phyloP scores from a whole-genome alignment of 78 protist species.

The Planoprotostelium fungivorum region DNA sequence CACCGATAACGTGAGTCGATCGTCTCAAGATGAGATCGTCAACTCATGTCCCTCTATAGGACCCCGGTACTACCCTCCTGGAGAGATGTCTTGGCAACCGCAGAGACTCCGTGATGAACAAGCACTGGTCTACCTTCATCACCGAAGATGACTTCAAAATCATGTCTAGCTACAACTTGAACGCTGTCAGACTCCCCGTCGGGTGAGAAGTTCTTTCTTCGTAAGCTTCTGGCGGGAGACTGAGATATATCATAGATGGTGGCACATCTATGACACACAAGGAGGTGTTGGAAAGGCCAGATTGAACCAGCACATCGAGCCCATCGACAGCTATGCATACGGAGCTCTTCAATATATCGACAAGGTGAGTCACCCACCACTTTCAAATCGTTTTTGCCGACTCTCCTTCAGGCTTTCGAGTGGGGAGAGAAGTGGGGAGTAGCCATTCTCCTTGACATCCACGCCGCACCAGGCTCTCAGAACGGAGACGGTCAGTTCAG shows the following conservation, averaged over 20 bases:
- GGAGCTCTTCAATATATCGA: not conserved
- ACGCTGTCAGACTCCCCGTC: not conserved
- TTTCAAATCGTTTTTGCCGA: too few relatives aligned
- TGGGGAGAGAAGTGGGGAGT: not conserved
- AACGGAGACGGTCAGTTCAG: not conserved
- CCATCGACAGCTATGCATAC: not conserved
- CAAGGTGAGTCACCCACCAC: too few relatives aligned
- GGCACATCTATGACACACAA: not conserved
- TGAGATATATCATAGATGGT: too few relatives aligned
- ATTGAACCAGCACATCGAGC: not conserved
- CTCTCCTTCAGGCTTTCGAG: not conserved
- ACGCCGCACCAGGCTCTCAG: not conserved
- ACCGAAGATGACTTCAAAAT: not conserved
- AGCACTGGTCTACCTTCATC: not conserved
- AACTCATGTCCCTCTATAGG: too few relatives aligned
- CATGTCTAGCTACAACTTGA: not conserved
- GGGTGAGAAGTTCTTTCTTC: too few relatives aligned
- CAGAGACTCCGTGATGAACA: not conserved
- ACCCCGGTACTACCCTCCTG: not conserved
- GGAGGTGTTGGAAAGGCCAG: not conserved
- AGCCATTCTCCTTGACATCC: not conserved
- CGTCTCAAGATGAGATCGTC: too few relatives aligned
- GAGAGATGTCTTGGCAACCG: not conserved
- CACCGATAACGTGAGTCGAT: too few relatives aligned
- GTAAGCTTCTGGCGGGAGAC: too few relatives aligned